Evolutionary conservation across 441 rosid species (phyloP).

Genomic region (Erodium texanum): DNA sequence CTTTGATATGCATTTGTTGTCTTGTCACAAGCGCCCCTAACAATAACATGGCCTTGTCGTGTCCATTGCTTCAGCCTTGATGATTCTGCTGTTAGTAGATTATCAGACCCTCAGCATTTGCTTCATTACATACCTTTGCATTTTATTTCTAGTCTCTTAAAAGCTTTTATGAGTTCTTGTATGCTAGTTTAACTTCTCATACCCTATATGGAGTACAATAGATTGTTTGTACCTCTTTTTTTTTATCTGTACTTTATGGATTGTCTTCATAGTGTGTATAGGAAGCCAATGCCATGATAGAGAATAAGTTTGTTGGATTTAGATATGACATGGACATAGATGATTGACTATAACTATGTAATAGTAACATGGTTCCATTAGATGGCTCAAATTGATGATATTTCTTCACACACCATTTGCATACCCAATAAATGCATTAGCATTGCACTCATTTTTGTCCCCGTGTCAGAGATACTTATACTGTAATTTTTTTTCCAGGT

Average conservation of each 20-base stretch:
- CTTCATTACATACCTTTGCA: neutral
- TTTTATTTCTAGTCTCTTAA: neutral
- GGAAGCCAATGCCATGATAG: neutral
- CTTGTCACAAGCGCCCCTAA: neutral
- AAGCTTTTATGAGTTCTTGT: neutral
- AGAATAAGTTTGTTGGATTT: neutral
- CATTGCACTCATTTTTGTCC: neutral
- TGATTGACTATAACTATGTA: neutral
- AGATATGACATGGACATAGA: neutral
- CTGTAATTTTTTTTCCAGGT: constrained; percentile 42
- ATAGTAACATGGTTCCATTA: neutral
- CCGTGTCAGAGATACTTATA: constrained; percentile 19
- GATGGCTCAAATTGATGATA: constrained; percentile 6
- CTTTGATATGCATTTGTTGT: neutral
- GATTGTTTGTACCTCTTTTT: constrained; percentile 2
- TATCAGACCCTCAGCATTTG: neutral
- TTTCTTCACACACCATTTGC: constrained; percentile 5
- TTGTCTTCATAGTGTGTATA: neutral
- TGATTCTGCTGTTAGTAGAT: neutral
- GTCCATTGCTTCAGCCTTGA: constrained; percentile 2
- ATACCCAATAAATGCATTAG: neutral
- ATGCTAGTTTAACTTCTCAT: neutral
- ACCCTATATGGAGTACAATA: neutral
- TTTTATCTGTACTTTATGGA: constrained; percentile 2
- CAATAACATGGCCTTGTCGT: neutral